A percentile compares a stretch with the other conserved stretches of the same genome.
Evolutionary conservation across 2,329 filamentous ascomycete species (phyloP).

Genomic region (Aspergillus cejpii): DNA sequence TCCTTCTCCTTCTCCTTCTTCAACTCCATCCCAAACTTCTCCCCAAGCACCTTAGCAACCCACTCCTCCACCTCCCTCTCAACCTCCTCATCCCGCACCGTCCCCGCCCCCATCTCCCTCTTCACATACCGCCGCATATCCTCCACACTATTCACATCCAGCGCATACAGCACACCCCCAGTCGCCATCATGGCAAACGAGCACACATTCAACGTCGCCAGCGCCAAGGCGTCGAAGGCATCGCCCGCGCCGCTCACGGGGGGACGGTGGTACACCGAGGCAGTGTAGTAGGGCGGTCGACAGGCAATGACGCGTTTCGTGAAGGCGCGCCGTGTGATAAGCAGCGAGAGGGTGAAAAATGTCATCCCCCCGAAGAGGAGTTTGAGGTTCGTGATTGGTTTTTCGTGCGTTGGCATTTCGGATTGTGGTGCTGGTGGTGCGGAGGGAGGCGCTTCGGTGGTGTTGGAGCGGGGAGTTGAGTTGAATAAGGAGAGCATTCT

Average conservation of each 20-base stretch:
- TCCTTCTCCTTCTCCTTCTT: slow-evolving; percentile 27
- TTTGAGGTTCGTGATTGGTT: slow-evolving; percentile 24
- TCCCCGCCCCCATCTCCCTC: slow-evolving; percentile 54
- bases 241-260: slow-evolving; percentile 60
- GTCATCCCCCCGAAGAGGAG: slow-evolving; percentile 68
- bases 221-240: slow-evolving; percentile 72
- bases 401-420: no score
- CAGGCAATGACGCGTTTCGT: slow-evolving; percentile 54
- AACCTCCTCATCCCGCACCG: slow-evolving; percentile 43
- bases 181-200: slow-evolving; percentile 67
- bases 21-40: slow-evolving; percentile 43
- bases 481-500: slow-evolving; percentile 26
- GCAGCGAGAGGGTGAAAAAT: slow-evolving; percentile 66
- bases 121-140: slow-evolving; percentile 58
- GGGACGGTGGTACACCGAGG: slow-evolving; percentile 41
- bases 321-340: slow-evolving; percentile 66
- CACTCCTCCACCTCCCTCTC: slow-evolving; percentile 51
- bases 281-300: slow-evolving; percentile 63
- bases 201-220: slow-evolving; percentile 80
- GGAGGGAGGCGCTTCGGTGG: not conserved
- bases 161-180: slow-evolving; percentile 67
- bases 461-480: not conserved
- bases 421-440: slow-evolving; percentile 5
- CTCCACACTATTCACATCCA: slow-evolving; percentile 65
- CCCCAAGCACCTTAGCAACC: slow-evolving; percentile 44